Conservation (phyloP, 345 rosid species). For the Eucalyptus cladocalyx region DNA sequence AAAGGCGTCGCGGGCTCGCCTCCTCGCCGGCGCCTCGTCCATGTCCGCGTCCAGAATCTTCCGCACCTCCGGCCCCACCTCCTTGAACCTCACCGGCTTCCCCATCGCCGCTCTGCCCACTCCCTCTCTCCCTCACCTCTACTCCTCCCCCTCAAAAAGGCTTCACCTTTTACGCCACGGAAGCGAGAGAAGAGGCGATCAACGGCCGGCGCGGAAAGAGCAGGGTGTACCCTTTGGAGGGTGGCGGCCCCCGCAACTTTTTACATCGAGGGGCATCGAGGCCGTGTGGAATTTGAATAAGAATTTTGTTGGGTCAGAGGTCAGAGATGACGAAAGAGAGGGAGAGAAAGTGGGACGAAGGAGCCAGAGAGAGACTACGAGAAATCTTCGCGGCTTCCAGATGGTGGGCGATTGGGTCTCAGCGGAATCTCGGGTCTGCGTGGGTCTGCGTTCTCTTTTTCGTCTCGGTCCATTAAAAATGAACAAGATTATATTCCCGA, state of each 20-base stretch:
- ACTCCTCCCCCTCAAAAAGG: not conserved
- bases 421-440: not conserved
- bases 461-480: not conserved
- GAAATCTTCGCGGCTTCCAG: not conserved
- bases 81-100: constrained; percentile 21
- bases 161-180: not conserved
- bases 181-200: not conserved
- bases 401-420: not conserved
- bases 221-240: not conserved
- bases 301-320: not conserved
- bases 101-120: constrained; percentile 21
- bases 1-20: constrained; percentile 69
- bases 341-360: not conserved
- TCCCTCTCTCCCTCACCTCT: not conserved
- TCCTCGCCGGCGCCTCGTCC: constrained; percentile 70
- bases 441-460: not conserved
- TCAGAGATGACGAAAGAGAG: not conserved
- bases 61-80: constrained; percentile 39
- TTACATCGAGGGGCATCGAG: not conserved
- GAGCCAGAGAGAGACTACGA: not conserved
- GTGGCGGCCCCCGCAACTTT: not conserved
- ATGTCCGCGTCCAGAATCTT: constrained; percentile 42
- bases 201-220: not conserved
- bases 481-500: not conserved
- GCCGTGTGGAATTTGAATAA: not conserved